These are phyloP conservation scores for Blastobotrys buckinghamii DNA, from an alignment of 1,139 yeast species.

Conservation along the genomic window DNA sequence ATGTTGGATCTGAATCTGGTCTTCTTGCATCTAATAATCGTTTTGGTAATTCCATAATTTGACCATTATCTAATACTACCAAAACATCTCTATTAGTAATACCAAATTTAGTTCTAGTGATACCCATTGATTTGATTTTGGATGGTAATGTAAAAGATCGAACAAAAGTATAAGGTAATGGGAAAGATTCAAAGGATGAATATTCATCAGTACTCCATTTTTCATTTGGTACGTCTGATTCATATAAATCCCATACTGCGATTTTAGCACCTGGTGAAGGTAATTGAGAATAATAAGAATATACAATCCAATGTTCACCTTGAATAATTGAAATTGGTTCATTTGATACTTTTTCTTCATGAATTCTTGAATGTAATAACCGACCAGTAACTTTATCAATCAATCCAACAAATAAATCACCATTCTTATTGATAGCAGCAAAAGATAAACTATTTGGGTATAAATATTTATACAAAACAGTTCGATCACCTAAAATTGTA, in stretches of 20 bases:
- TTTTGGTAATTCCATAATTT: slow-evolving; percentile 67
- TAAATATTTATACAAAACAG: slow-evolving; percentile 78
- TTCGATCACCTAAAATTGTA: slow-evolving; percentile 59
- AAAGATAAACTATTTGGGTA: slow-evolving; percentile 63
- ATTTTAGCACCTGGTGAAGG: slow-evolving; percentile 54
- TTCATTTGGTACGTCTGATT: slow-evolving; percentile 47
- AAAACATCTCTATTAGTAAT: slow-evolving; percentile 68
- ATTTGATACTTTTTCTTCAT: slow-evolving; percentile 32
- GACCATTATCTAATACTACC: slow-evolving; percentile 52
- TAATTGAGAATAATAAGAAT: slow-evolving; percentile 50
- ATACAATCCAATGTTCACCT: slow-evolving; percentile 83
- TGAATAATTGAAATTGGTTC: slow-evolving; percentile 44
- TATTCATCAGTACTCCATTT: slow-evolving; percentile 31
- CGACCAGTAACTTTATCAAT: slow-evolving; percentile 70
- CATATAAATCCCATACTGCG: slow-evolving; percentile 73
- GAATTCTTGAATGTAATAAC: slow-evolving; percentile 44
- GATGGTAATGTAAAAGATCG: slow-evolving; percentile 56
- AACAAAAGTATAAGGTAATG: slow-evolving; percentile 41
- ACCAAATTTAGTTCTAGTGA: slow-evolving; percentile 66
- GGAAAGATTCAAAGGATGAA: slow-evolving; percentile 36
- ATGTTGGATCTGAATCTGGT: slow-evolving; percentile 47
- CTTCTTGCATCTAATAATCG: slow-evolving; percentile 33
- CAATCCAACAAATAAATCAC: slow-evolving; percentile 41
- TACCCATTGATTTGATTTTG: slow-evolving; percentile 43
- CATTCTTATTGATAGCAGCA: slow-evolving; percentile 39